Percentiles rank a stretch among this genome's conserved stretches.
Evolutionary conservation across 2,329 filamentous ascomycete genomes (phyloP).

Genomic region (Sarocladium brachiariae): DNA sequence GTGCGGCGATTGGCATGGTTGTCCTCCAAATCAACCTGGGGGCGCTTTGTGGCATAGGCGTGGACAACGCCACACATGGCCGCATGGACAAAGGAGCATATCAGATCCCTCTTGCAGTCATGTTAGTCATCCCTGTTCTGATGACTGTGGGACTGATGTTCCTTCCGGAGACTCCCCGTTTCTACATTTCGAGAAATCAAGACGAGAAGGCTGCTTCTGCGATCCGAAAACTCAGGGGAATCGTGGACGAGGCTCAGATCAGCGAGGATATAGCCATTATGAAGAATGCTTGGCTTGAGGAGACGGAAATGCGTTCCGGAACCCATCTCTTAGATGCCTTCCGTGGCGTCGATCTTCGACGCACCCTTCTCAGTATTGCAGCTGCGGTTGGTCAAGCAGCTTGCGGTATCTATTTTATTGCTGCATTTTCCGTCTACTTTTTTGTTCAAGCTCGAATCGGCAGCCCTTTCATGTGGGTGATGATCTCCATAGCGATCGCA

Average conservation of each 20-base stretch:
- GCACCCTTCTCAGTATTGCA: not conserved
- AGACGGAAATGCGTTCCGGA: not conserved
- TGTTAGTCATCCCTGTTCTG: not conserved
- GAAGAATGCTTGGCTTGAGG: not conserved
- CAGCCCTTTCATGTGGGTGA: constrained; percentile 1
- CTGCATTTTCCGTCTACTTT: not conserved
- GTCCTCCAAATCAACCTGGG: not conserved
- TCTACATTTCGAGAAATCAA: not conserved
- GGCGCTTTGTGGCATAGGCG: not conserved
- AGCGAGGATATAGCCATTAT: not conserved
- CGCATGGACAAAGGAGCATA: not conserved
- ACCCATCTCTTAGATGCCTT: not conserved
- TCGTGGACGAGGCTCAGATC: not conserved
- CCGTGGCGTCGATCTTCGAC: not conserved
- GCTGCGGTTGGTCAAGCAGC: not conserved
- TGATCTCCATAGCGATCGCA: not conserved
- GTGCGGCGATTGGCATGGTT: not conserved
- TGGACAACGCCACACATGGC: not conserved
- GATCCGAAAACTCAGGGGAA: not conserved
- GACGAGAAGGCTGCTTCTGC: not conserved
- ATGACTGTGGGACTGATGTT: not conserved
- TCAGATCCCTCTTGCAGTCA: not conserved
- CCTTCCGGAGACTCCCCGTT: not conserved
- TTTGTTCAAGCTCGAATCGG: not conserved
- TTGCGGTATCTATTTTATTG: not conserved